Conservation (phyloP, 129 eudicot genomes). For the Saposhnikovia divaricata region DNA sequence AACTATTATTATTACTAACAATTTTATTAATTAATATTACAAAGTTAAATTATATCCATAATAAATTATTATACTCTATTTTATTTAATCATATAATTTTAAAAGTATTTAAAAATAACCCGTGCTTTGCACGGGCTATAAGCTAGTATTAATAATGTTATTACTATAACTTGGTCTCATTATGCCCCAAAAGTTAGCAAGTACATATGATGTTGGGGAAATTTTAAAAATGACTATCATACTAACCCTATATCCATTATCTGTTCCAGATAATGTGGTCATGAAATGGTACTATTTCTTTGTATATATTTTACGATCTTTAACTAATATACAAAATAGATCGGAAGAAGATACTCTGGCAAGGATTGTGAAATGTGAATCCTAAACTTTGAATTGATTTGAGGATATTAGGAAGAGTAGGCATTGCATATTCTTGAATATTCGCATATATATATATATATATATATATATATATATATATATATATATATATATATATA, state of each 20-base stretch:
- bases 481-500: too few relatives aligned
- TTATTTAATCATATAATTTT: too few relatives aligned
- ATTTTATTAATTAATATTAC: too few relatives aligned
- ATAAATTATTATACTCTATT: too few relatives aligned
- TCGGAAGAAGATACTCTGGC: neutral
- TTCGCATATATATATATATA: neutral
- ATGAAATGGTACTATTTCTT: neutral
- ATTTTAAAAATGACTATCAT: neutral
- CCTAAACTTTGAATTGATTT: neutral
- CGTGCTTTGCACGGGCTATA: too few relatives aligned
- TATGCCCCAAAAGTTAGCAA: neutral
- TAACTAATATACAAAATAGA: neutral
- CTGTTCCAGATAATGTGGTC: neutral
- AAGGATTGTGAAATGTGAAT: neutral
- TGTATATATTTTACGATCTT: neutral
- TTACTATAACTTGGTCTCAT: neutral
- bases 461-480: too few relatives aligned
- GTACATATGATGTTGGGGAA: neutral
- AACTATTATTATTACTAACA: too few relatives aligned
- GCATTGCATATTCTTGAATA: neutral
- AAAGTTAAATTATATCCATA: too few relatives aligned
- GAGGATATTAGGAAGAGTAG: neutral
- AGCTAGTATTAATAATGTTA: too few relatives aligned
- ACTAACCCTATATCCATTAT: neutral
- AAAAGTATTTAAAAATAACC: too few relatives aligned